Base-by-base conservation (phyloP, 179 eudicot genomes). In the Dionaea muscipula region DNA sequence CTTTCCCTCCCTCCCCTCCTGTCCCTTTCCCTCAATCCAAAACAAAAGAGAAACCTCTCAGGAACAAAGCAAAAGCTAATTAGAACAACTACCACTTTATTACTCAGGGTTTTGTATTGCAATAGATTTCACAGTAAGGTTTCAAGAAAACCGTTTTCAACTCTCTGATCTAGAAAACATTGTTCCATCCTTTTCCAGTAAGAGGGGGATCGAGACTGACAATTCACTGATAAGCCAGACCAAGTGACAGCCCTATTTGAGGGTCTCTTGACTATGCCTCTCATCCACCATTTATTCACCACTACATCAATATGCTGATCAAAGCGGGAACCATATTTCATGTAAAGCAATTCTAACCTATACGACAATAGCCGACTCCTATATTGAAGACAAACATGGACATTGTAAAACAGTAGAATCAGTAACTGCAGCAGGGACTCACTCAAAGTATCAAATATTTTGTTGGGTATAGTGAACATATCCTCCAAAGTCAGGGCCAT, bases 401-500 rank as follows among this genome's bases (percentile, higher is more conserved):
- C 18, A 12, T 0, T 21, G 39, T 15, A 39, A 28, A n/a, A n/a
- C n/a, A n/a, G n/a, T n/a, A 44, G 44, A 20, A 19, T 20, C 47
- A 66, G 51, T n/a, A n/a, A n/a, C n/a, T n/a, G n/a, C n/a, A n/a
- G n/a, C n/a, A n/a, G n/a, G 31, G 61, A 65, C 84, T 78, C 77
- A 87, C 94, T 51, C 65, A 65, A 69, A 55, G 65, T 57, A 51
- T 59, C 52, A 27, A 49, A 59, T 26, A 79, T 63, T 61, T 68
- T 53, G 61, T 65, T 62, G 36, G 78, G 60, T 55, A 46, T 57
- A 33, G 59, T 67, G 60, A 87, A 91, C 98, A 91, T 84, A 46
- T 82, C 84, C 55, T 87, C 93, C 71, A 87, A 63, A 13, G 81
- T 66, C 38, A 26, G 74, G 8, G 93, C 88, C 53, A 87, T 65